Conservation (phyloP, 2,329 filamentous ascomycete genomes). For the Pseudogymnoascus sp. region DNA sequence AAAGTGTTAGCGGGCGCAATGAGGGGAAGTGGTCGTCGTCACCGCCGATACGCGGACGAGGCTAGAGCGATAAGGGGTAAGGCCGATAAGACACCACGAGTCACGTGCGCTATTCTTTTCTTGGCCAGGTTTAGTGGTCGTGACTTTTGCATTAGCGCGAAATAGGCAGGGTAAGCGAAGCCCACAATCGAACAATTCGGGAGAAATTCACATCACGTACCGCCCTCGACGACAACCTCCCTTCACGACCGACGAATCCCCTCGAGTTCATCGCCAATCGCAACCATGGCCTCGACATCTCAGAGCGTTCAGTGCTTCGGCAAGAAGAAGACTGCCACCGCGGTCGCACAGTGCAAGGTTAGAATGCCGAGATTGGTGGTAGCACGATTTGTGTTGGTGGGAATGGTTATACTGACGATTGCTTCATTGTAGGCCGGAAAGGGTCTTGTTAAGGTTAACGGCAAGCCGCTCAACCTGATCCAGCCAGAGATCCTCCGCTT, state of each 20-base stretch:
- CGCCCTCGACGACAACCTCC: constrained; percentile 6
- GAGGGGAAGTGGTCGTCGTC: neutral
- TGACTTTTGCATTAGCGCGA: constrained; percentile 2
- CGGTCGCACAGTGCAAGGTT: constrained; percentile 74
- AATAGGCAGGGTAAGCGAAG: constrained; percentile 10
- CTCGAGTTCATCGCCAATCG: constrained; percentile 12
- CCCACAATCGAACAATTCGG: constrained; percentile 8
- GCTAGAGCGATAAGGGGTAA: neutral
- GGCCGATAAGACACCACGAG: too few species aligned
- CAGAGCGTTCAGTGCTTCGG: constrained; percentile 96
- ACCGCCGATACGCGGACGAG: neutral
- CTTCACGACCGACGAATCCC: constrained; percentile 4
- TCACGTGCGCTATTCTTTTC: neutral
- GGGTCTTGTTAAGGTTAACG: constrained; percentile 98
- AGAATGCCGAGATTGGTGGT: constrained; percentile 23
- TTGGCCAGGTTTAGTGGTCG: neutral
- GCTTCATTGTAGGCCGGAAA: constrained; percentile 53
- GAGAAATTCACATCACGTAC: constrained; percentile 6
- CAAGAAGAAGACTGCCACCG: constrained; percentile 81
- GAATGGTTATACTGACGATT: constrained; percentile 22
- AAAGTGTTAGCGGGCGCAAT: neutral
- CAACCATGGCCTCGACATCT: constrained; percentile 50
- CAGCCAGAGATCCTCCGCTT: constrained; percentile 96
- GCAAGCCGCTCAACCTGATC: constrained; percentile 86
- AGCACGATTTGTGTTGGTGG: neutral